Evolutionary conservation across 2,329 filamentous ascomycete species (phyloP).

Genomic region (Ramichloridium luteum): DNA sequence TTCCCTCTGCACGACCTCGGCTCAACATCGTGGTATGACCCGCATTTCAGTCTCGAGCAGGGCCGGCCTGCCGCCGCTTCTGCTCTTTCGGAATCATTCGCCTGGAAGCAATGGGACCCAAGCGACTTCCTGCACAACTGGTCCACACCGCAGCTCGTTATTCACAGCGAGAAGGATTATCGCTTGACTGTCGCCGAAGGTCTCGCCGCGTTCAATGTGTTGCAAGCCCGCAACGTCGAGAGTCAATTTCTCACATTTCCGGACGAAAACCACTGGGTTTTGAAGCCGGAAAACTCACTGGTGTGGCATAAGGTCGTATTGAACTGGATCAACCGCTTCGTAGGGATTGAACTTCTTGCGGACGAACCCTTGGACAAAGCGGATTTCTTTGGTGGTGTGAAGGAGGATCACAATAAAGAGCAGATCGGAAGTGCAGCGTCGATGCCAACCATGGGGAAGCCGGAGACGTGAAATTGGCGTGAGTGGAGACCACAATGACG

Average conservation of each 20-base stretch:
- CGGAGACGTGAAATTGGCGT: conserved; percentile 15
- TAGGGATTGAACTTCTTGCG: conserved; percentile 37
- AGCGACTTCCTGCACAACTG: conserved; percentile 50
- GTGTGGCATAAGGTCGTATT: conserved; percentile 83
- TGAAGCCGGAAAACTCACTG: conserved; percentile 83
- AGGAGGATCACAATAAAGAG: conserved; percentile 13
- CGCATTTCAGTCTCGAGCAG: conserved; percentile 11
- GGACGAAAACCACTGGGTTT: conserved; percentile 69
- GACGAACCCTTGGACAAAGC: conserved; percentile 22
- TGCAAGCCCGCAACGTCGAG: conserved; percentile 62
- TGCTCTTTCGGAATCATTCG: conserved; percentile 3
- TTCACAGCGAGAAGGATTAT: conserved; percentile 86
- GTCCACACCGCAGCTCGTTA: conserved; percentile 77
- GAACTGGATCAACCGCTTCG: conserved; percentile 56
- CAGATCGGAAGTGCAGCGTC: too few species aligned
- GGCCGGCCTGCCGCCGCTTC: conserved; percentile 2
- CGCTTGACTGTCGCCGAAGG: conserved; percentile 76
- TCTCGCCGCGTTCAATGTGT: conserved; percentile 70
- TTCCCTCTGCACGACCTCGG: conserved; percentile 43
- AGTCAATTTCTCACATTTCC: conserved; percentile 73
- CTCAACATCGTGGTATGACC: conserved; percentile 38
- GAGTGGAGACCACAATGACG: too few species aligned
- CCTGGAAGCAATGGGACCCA: conserved; percentile 40
- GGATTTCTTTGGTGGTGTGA: conserved; percentile 22
- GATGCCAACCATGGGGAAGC: conserved; percentile 16